phyloP scores from a whole-genome alignment of 345 rosid species.

The Bruguiera sexangula region DNA sequence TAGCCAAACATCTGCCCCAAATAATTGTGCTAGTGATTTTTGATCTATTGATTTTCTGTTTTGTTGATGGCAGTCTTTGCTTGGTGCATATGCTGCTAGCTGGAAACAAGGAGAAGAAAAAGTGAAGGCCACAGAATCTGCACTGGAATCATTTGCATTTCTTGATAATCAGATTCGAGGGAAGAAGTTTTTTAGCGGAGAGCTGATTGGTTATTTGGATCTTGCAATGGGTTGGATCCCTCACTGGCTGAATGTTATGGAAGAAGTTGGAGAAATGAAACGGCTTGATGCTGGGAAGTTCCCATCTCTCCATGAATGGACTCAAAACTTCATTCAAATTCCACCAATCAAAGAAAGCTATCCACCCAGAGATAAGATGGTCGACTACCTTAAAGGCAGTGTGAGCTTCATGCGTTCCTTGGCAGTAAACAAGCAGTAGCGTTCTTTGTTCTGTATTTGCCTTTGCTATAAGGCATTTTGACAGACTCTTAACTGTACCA shows the following conservation, averaged over 20 bases:
- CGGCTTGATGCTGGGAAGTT: slow-evolving; percentile 29
- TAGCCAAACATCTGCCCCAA: no score
- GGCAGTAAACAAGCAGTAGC: slow-evolving; percentile 16
- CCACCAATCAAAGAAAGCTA: slow-evolving; percentile 28
- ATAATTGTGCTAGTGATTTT: neutral
- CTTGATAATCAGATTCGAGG: slow-evolving; percentile 36
- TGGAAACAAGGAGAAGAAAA: slow-evolving; percentile 29
- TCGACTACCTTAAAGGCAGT: slow-evolving; percentile 6
- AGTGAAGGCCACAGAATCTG: slow-evolving; percentile 26
- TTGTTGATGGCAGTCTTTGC: slow-evolving; percentile 16
- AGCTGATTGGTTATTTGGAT: slow-evolving; percentile 31
- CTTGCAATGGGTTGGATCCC: slow-evolving; percentile 36
- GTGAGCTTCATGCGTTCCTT: slow-evolving; percentile 20
- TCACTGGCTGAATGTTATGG: slow-evolving; percentile 23
- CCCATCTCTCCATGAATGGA: slow-evolving; percentile 34
- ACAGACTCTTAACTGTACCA: no score
- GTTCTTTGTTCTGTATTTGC: neutral
- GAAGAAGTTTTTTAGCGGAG: slow-evolving; percentile 37
- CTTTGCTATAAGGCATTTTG: no score
- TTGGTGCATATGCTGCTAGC: slow-evolving; percentile 21
- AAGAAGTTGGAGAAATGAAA: slow-evolving; percentile 39
- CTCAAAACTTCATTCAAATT: slow-evolving; percentile 12
- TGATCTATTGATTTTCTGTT: neutral
- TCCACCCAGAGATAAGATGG: slow-evolving; percentile 27
- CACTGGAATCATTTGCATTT: slow-evolving; percentile 15